Percentiles rank a stretch among this genome's conserved stretches.
Evolutionary conservation across 148 eudicot species (phyloP).

Genomic region (Salicornia ramosissima): DNA sequence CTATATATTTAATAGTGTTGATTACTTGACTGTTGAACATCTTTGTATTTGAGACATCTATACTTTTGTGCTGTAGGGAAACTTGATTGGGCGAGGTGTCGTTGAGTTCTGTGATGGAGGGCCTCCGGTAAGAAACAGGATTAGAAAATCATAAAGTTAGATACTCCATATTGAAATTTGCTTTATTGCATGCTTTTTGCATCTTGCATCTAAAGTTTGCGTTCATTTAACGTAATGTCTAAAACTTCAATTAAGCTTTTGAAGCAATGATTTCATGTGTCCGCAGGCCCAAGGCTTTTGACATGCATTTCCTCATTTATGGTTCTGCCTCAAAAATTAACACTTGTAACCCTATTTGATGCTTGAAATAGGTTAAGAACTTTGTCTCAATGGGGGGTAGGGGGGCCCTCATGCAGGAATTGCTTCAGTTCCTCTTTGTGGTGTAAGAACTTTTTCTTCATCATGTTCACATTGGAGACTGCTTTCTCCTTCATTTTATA

Average conservation of each 20-base stretch:
- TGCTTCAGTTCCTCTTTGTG: conserved; percentile 95
- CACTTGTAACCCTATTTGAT: neutral
- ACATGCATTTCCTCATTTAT: neutral
- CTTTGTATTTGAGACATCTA: too few relatives aligned
- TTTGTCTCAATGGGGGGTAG: conserved; percentile 68
- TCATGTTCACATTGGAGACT: neutral
- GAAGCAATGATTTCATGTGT: neutral
- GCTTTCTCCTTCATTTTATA: neutral
- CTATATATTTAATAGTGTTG: too few relatives aligned
- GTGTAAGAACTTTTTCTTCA: conserved; percentile 45
- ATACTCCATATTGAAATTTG: too few relatives aligned
- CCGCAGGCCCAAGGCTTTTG: neutral
- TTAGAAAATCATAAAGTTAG: too few relatives aligned
- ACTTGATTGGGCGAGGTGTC: too few relatives aligned
- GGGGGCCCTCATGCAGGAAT: conserved; percentile 99
- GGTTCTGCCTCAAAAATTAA: neutral
- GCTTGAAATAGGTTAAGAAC: conserved; percentile 64
- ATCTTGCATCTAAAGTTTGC: neutral
- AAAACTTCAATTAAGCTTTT: neutral
- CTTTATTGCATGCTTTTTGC: neutral
- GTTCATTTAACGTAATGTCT: neutral
- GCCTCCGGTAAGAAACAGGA: too few relatives aligned
- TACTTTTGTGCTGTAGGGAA: too few relatives aligned
- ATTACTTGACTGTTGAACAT: too few relatives aligned
- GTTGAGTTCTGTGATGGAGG: too few relatives aligned